These are phyloP conservation scores for Vitis hybrid DNA, from an alignment of 177 flowering plant species.

Conservation along the genomic window DNA sequence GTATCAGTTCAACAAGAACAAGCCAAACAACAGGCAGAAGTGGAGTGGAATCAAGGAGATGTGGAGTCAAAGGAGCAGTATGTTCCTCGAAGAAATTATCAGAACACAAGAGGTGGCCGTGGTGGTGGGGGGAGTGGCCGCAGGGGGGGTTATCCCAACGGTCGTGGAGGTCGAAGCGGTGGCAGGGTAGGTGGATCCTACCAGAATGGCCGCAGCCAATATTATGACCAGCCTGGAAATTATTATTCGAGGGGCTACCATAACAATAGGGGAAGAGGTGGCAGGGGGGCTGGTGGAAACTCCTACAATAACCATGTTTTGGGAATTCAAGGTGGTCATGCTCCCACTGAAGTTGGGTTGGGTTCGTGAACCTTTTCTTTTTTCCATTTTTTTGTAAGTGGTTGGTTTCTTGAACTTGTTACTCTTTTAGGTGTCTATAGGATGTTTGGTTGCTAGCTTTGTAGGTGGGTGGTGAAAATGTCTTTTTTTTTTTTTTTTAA, in stretches of 20 bases:
- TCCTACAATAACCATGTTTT: constrained; percentile 29
- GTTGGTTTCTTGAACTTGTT: constrained; percentile 24
- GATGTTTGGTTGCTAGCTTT: constrained; percentile 10
- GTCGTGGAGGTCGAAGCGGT: constrained; percentile 57
- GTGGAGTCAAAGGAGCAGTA: constrained; percentile 44
- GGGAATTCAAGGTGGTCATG: constrained; percentile 20
- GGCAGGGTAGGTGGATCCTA: constrained; percentile 55
- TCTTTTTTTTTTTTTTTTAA: background rate
- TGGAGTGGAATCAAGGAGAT: constrained; percentile 32
- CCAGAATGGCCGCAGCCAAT: constrained; percentile 68
- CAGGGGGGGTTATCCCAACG: constrained; percentile 54
- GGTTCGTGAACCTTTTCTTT: constrained; percentile 20
- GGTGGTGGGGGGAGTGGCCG: constrained; percentile 55
- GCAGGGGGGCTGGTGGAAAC: constrained; percentile 49
- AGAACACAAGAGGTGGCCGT: constrained; percentile 63
- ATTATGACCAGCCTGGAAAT: constrained; percentile 57
- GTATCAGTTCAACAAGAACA: constrained; percentile 32
- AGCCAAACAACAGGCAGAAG: constrained; percentile 27
- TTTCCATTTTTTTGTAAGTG: background rate
- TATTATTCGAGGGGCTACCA: constrained; percentile 53
- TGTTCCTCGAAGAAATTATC: constrained; percentile 43
- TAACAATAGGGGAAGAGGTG: constrained; percentile 54
- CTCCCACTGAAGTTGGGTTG: constrained; percentile 23
- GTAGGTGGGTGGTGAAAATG: constrained; percentile 14
- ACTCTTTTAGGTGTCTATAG: constrained; percentile 2